These are phyloP conservation scores for Penicillium palitans DNA, from an alignment of 2,329 filamentous ascomycete species.

Conservation along the genomic window DNA sequence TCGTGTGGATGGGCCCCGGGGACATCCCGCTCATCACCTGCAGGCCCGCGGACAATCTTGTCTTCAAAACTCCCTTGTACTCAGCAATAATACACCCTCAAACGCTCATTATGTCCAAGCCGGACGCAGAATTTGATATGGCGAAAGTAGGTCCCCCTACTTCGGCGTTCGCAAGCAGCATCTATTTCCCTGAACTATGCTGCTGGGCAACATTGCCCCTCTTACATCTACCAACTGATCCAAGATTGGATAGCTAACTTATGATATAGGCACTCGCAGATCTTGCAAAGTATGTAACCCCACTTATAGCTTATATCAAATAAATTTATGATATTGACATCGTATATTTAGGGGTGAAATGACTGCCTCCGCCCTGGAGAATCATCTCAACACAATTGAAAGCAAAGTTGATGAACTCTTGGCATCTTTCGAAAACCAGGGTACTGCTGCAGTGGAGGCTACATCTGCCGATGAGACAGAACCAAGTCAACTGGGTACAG, in stretches of 20 bases:
- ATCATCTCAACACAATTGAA: constrained; percentile 22
- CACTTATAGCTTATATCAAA: neutral
- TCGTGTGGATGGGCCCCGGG: neutral
- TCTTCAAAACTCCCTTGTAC: neutral
- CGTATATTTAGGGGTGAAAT: constrained; percentile 19
- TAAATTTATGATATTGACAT: constrained; percentile 7
- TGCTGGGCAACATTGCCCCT: neutral
- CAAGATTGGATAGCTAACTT: neutral
- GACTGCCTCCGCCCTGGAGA: constrained; percentile 24
- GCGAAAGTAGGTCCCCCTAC: neutral
- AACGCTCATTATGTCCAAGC: neutral
- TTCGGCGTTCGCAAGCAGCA: neutral
- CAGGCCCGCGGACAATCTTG: neutral
- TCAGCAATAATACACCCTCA: neutral
- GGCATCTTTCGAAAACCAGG: constrained; percentile 23
- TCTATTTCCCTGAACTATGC: neutral
- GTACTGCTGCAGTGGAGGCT: constrained; percentile 1
- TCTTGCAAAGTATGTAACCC: constrained; percentile 19
- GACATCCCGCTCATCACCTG: neutral
- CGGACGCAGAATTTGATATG: constrained; percentile 2
- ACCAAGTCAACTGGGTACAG: neutral
- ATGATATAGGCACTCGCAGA: constrained; percentile 20
- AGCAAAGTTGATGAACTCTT: constrained; percentile 31
- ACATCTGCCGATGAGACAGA: neutral
- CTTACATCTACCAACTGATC: neutral